These are phyloP conservation scores for Globisporangium canariense DNA, from an alignment of 352 stramenopile species.

Conservation along the genomic window DNA sequence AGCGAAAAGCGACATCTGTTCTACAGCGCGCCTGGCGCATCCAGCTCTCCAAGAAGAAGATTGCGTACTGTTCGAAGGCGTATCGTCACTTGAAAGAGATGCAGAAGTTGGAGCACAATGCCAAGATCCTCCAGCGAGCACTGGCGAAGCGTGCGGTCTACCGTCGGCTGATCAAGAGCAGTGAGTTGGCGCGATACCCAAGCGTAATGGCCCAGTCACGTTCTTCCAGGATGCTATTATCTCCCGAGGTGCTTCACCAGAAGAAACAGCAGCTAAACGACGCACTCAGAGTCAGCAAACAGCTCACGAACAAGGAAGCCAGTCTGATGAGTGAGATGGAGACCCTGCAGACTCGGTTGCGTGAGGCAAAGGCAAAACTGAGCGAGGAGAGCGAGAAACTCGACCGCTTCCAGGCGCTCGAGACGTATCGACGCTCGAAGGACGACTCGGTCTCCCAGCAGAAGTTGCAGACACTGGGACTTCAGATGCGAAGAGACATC, in stretches of 20 bases:
- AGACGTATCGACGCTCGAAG: slow-evolving; percentile 42
- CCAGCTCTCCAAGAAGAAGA: slow-evolving; percentile 31
- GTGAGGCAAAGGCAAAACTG: slow-evolving; percentile 22
- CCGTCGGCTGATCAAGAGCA: slow-evolving; percentile 23
- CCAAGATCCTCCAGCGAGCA: slow-evolving; percentile 43
- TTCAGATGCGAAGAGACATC: slow-evolving; percentile 44
- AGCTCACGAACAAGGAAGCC: slow-evolving; percentile 28
- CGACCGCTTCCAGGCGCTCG: slow-evolving; percentile 40
- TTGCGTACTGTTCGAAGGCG: slow-evolving; percentile 26
- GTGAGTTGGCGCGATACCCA: slow-evolving; percentile 31
- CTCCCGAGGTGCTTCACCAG: slow-evolving; percentile 10
- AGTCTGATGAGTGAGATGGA: slow-evolving; percentile 28
- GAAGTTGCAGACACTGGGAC: slow-evolving; percentile 39
- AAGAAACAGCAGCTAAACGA: slow-evolving; percentile 24
- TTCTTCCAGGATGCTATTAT: not conserved
- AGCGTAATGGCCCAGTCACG: slow-evolving; percentile 20
- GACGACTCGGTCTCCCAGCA: slow-evolving; percentile 38
- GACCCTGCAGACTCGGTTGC: slow-evolving; percentile 23
- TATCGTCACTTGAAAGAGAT: slow-evolving; percentile 30
- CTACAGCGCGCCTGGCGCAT: slow-evolving; percentile 51
- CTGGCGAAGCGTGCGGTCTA: slow-evolving; percentile 30
- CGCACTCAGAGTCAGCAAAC: slow-evolving; percentile 17
- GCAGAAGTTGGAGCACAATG: slow-evolving; percentile 28
- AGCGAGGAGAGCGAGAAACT: slow-evolving; percentile 45
- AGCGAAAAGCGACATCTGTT: slow-evolving; percentile 10